A percentile compares a stretch with the other conserved stretches of the same genome.
Evolutionary conservation across 1,284 basidiomycete genomes (phyloP).

Genomic region (Chalciporus sp.): DNA sequence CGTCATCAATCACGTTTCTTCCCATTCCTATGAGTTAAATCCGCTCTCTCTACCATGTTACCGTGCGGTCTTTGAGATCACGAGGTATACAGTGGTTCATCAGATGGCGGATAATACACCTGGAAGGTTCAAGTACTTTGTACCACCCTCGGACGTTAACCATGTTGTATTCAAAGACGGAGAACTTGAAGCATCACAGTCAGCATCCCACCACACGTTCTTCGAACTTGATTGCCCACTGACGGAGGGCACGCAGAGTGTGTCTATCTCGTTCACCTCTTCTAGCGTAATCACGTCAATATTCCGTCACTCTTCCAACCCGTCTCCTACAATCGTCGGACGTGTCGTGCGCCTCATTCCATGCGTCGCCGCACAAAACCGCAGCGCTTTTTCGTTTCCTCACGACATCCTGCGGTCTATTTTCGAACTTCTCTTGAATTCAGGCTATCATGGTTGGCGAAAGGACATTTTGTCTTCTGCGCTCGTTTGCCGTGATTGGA

Average conservation of each 20-base stretch:
- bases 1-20: too few species aligned
- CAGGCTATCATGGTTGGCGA: not conserved
- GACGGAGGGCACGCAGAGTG: not conserved
- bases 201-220: not conserved
- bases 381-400: not conserved
- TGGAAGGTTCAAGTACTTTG: not conserved
- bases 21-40: too few species aligned
- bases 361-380: not conserved
- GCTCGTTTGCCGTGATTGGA: slow-evolving; percentile 6
- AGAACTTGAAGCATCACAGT: too few species aligned
- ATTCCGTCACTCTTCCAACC: not conserved
- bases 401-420: not conserved
- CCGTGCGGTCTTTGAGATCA: not conserved
- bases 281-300: not conserved
- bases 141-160: too few species aligned
- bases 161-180: too few species aligned
- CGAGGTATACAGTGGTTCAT: too few species aligned
- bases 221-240: not conserved
- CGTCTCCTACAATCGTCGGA: not conserved
- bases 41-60: not conserved
- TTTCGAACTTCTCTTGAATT: not conserved
- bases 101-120: not conserved
- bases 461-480: slow-evolving; percentile 1
- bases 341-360: not conserved
- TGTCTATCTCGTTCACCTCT: slow-evolving; percentile 1